Base-by-base conservation (phyloP, 2,329 filamentous ascomycete species). In the Didymella pinodella region DNA sequence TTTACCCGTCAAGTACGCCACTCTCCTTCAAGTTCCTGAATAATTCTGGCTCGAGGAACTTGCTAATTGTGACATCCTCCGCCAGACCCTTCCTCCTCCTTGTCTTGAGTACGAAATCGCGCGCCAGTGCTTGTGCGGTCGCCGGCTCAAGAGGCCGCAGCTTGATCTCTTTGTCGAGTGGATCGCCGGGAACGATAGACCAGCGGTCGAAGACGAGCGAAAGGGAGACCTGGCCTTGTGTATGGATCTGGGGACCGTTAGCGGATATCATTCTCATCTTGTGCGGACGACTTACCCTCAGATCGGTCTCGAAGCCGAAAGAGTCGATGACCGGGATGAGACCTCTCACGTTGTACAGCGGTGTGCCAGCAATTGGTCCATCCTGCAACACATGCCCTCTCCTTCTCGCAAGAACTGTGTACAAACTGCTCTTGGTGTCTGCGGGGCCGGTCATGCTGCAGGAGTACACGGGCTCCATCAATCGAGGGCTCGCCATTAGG, bases 91-190 rank as follows among this genome's bases (percentile, higher is more conserved):
- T 99, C 67, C 95, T 86, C 72, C 93, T 83, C 67, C 95, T 86
- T 10, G 95, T 99, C 86, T 99, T 99, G 63, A 98, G 85, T 53
- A 98, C 93, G 78, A 99, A 98, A 77, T 99, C 95, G 62, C 95
- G 85, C 1, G 95, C 95, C 48, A 93, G 96, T 22, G 91, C 93
- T 81, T 96, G 92, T 50, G 92, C 91, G 53, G 86, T 86, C 1
- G 95, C 95, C 63, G 93, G 92, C 78, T 98, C 93, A 64, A 99
- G 82, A 5, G 93, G 92, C 48, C 91, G 84, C 55, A 95, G 82
- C 65, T 92, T 87, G 62, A 96, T 88, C 61, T 93, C 90, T 72
- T 89, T 90, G 77, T 99, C 95, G 32, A 99, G 84, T 40, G 95
- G 95, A 77, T 99, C 95, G 54, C 95, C 95, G 1, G 95, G 95